Evolutionary conservation across 2,329 filamentous ascomycete genomes (phyloP).

Genomic region (Ophiocordyceps camponoti-floridani): DNA sequence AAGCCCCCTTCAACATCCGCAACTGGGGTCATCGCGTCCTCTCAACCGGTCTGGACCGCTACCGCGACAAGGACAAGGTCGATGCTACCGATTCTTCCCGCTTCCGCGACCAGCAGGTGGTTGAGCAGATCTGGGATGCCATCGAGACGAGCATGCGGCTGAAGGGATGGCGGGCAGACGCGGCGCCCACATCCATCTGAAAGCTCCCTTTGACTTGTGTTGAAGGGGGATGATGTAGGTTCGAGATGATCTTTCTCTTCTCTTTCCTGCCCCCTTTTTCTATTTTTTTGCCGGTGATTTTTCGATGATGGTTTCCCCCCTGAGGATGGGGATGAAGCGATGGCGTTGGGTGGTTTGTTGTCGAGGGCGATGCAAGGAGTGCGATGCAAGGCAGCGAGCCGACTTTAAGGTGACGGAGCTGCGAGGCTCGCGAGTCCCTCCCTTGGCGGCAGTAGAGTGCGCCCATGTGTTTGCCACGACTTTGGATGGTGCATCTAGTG

Average conservation of each 20-base stretch:
- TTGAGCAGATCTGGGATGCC: slow-evolving; percentile 79
- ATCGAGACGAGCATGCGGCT: slow-evolving; percentile 78
- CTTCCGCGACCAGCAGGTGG: slow-evolving; percentile 83
- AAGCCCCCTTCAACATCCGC: slow-evolving; percentile 57
- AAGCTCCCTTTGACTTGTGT: too few species aligned
- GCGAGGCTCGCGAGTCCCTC: too few species aligned
- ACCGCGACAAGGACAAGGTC: neutral
- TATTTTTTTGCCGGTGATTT: neutral
- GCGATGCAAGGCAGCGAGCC: too few species aligned
- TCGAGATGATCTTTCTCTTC: too few species aligned
- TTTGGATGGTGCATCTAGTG: too few species aligned
- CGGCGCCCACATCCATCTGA: slow-evolving; percentile 37
- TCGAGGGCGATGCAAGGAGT: too few species aligned
- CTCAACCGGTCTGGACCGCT: slow-evolving; percentile 68
- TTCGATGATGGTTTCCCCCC: too few species aligned
- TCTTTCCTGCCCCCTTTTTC: neutral
- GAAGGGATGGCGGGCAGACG: slow-evolving; percentile 66
- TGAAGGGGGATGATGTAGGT: too few species aligned
- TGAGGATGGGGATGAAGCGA: neutral
- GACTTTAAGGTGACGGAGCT: too few species aligned
- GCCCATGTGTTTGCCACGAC: too few species aligned
- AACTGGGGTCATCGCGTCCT: slow-evolving; percentile 76
- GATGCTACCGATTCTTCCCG: slow-evolving; percentile 33
- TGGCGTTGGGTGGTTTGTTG: neutral
- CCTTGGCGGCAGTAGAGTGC: too few species aligned